Evolutionary conservation across 345 rosid species (phyloP).

Genomic region (Eucalyptus albens): DNA sequence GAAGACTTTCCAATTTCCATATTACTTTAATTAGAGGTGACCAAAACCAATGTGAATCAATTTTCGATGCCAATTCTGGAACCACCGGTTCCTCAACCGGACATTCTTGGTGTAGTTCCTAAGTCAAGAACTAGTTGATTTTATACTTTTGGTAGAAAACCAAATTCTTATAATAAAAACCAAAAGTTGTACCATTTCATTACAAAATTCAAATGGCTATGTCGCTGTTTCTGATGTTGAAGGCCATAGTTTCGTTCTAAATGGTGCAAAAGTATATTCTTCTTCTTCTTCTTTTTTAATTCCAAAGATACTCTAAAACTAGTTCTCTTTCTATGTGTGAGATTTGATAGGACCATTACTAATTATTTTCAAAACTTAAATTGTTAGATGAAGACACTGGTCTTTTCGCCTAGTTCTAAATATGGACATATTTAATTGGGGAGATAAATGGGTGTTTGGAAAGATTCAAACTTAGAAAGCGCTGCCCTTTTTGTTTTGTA

Average conservation of each 20-base stretch:
- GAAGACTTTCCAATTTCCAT: neutral
- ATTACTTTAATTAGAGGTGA: neutral
- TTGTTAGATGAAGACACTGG: too few species aligned
- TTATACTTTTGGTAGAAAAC: neutral
- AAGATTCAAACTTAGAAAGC: too few species aligned
- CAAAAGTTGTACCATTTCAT: neutral
- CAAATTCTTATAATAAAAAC: neutral
- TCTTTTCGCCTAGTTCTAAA: too few species aligned
- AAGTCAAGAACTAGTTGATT: neutral
- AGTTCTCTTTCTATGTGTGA: neutral
- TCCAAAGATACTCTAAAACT: neutral
- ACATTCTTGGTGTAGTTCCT: neutral
- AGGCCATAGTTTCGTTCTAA: neutral
- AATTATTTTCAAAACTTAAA: neutral
- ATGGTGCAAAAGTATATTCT: neutral
- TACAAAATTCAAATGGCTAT: neutral
- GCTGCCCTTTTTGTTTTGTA: too few species aligned
- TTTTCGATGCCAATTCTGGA: too few species aligned
- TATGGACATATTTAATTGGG: neutral
- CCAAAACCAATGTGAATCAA: too few species aligned
- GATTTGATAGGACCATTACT: neutral
- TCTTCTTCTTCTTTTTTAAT: too few species aligned
- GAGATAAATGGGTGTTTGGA: too few species aligned
- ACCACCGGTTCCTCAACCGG: neutral
- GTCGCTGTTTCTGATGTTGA: neutral